Evolutionary conservation across 2,329 filamentous ascomycete species (phyloP).

Genomic region (Neofusicoccum cordaticola): DNA sequence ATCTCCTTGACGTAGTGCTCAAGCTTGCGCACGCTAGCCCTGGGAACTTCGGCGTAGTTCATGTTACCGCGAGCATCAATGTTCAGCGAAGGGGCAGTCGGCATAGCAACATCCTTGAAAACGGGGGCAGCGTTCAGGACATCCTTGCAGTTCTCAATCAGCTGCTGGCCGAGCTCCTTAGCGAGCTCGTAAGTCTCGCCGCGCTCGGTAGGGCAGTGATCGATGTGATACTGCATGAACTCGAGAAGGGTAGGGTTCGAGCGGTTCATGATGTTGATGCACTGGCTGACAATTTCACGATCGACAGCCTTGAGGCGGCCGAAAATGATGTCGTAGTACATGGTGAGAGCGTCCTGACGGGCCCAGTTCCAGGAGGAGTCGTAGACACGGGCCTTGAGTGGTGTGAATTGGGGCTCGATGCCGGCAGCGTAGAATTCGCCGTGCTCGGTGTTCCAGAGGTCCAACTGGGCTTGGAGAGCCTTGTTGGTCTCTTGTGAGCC

Average conservation of each 20-base stretch:
- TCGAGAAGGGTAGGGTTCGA: conserved; percentile 93
- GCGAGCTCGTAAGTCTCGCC: conserved; percentile 98
- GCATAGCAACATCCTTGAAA: conserved; percentile 93
- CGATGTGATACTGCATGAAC: conserved; percentile 99
- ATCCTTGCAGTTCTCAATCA: conserved; percentile 97
- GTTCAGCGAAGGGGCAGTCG: conserved; percentile 88
- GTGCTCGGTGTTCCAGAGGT: conserved; percentile 93
- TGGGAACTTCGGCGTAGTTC: conserved; percentile 82
- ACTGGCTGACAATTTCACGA: conserved; percentile 96
- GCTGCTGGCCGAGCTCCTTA: conserved; percentile 85
- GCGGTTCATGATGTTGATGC: conserved; percentile 98
- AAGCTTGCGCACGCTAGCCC: conserved; percentile 88
- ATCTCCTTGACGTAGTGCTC: conserved; percentile 99
- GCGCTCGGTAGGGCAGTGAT: conserved; percentile 94
- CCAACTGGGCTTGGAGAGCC: conserved; percentile 86
- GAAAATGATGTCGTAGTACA: conserved; percentile 99
- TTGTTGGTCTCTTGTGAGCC: conserved; percentile 80
- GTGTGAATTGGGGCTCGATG: conserved; percentile 90
- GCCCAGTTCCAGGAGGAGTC: conserved; percentile 99
- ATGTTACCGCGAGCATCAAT: conserved; percentile 90
- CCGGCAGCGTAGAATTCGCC: conserved; percentile 94
- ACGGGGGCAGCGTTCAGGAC: conserved; percentile 79
- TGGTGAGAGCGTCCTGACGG: conserved; percentile 91
- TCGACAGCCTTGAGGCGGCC: conserved; percentile 89
- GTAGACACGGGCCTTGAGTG: conserved; percentile 91